These are phyloP conservation scores for Stropharia rugosoannulata DNA, from an alignment of 768 basidiomycete genomes.

Conservation along the genomic window DNA sequence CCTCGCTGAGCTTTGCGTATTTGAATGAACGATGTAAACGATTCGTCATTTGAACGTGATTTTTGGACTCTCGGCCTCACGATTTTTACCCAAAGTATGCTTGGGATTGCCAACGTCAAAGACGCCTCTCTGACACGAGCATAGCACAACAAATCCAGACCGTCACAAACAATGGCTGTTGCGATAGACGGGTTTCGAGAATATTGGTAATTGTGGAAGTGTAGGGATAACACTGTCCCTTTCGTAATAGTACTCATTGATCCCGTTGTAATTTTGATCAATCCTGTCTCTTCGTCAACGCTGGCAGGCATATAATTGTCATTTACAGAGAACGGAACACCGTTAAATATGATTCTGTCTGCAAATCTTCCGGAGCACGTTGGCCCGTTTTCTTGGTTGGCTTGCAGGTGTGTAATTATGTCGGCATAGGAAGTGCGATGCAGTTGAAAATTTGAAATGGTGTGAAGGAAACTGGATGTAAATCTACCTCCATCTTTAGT, in stretches of 20 bases:
- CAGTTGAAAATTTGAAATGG: slow-evolving; percentile 43
- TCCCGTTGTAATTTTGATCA: slow-evolving; percentile 54
- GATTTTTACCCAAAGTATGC: too few relatives aligned
- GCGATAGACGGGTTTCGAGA: slow-evolving; percentile 57
- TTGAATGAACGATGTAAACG: too few relatives aligned
- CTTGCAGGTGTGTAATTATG: slow-evolving; percentile 43
- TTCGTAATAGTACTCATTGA: slow-evolving; percentile 62
- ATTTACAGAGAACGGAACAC: slow-evolving; percentile 54
- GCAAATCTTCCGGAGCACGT: slow-evolving; percentile 47
- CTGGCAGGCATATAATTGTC: slow-evolving; percentile 44
- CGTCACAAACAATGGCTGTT: slow-evolving; percentile 47
- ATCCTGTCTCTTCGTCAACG: slow-evolving; percentile 31
- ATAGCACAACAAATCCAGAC: slow-evolving; percentile 59
- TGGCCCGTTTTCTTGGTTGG: slow-evolving; percentile 40
- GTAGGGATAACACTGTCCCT: slow-evolving; percentile 61
- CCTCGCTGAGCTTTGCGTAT: too few relatives aligned
- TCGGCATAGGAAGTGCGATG: slow-evolving; percentile 52
- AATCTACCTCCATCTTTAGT: slow-evolving; percentile 64
- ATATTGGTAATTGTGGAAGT: slow-evolving; percentile 59
- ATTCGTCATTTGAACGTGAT: too few relatives aligned
- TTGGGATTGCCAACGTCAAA: too few relatives aligned
- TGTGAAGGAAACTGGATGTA: slow-evolving; percentile 52
- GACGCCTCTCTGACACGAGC: slow-evolving; percentile 34
- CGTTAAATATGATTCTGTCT: slow-evolving; percentile 52
- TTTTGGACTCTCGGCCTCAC: too few relatives aligned